These are phyloP conservation scores for Chenopodium quinoa DNA, from an alignment of 148 eudicot species.

Conservation along the genomic window DNA sequence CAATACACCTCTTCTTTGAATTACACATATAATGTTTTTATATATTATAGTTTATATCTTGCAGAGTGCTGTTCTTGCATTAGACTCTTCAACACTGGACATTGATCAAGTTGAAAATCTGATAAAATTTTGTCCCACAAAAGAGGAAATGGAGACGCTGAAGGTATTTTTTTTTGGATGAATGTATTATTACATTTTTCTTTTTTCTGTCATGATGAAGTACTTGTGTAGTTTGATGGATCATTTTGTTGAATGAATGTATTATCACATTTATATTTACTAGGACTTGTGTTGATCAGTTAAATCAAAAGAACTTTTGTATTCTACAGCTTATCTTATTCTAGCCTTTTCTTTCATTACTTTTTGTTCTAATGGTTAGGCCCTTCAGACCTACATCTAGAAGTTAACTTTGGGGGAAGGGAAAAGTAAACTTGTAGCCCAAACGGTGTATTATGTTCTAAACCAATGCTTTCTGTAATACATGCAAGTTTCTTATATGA, in stretches of 20 bases:
- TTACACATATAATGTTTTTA: neutral
- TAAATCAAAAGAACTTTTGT: neutral
- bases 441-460: neutral
- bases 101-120: slow-evolving; percentile 97
- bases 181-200: neutral
- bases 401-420: neutral
- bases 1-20: neutral
- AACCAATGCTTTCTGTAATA: neutral
- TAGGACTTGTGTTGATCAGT: neutral
- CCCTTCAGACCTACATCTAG: neutral
- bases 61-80: slow-evolving; percentile 82
- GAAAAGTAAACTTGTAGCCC: neutral
- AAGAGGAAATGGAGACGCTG: slow-evolving; percentile 92
- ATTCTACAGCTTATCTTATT: neutral
- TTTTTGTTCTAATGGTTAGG: neutral
- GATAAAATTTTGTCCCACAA: slow-evolving; percentile 90
- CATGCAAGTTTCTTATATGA: neutral
- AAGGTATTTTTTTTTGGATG: slow-evolving; percentile 47
- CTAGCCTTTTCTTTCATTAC: neutral
- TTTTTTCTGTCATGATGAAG: neutral
- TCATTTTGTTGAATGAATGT: neutral
- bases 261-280: neutral
- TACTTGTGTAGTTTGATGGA: neutral
- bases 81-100: slow-evolving; percentile 80
- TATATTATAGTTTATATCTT: neutral